Evolutionary conservation across 2,329 filamentous ascomycete genomes (phyloP).

Genomic region (Calonectria montana): DNA sequence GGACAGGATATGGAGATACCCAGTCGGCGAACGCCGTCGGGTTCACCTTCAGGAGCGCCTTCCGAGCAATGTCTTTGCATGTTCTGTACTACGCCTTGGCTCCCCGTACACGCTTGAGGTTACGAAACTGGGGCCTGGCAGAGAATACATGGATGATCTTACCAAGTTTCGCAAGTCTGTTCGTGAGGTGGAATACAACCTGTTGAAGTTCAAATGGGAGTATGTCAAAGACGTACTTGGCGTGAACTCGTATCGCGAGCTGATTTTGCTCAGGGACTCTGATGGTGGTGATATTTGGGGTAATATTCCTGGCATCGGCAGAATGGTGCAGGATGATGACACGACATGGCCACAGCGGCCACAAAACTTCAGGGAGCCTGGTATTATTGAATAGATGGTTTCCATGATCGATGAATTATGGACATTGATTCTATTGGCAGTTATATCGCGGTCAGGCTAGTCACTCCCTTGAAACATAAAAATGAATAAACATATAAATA

Average conservation of each 20-base stretch:
- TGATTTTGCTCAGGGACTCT: not conserved
- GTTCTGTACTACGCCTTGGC: not conserved
- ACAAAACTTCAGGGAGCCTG: not conserved
- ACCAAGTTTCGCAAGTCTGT: not conserved
- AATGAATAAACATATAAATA: too few relatives aligned
- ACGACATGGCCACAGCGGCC: not conserved
- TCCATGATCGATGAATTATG: too few relatives aligned
- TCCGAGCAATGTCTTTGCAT: not conserved
- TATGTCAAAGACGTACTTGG: not conserved
- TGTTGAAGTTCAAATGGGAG: not conserved
- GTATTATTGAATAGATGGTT: not conserved
- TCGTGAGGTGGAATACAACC: not conserved
- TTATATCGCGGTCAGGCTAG: too few relatives aligned
- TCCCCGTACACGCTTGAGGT: not conserved
- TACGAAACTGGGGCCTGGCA: not conserved
- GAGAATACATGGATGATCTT: not conserved
- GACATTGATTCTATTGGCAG: too few relatives aligned
- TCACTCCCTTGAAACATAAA: too few relatives aligned
- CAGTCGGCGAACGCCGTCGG: not conserved
- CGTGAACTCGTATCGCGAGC: slow-evolving; percentile 8
- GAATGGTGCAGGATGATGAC: not conserved
- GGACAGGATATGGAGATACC: not conserved
- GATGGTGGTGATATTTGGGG: not conserved
- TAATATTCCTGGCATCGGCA: not conserved
- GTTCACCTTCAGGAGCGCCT: not conserved